phyloP scores from a whole-genome alignment of 2,329 filamentous ascomycete genomes.

The Sordariomycetes sp. region DNA sequence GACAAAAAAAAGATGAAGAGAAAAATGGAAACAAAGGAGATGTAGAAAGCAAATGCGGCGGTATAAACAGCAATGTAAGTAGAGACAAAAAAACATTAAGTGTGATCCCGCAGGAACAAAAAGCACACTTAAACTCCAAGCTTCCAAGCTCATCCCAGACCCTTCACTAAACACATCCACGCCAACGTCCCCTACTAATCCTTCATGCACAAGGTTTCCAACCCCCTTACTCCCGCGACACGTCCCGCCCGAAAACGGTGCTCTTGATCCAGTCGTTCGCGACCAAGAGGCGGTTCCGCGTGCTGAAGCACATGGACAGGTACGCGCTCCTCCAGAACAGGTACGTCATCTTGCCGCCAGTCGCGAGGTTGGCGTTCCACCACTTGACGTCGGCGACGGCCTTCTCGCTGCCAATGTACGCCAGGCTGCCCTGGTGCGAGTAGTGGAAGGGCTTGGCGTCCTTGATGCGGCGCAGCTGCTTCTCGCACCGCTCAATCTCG shows the following conservation, averaged over 20 bases:
- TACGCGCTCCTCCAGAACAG: constrained; percentile 98
- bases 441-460: constrained; percentile 97
- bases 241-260: constrained; percentile 90
- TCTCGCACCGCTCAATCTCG: constrained; percentile 79
- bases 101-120: no score
- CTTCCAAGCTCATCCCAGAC: not conserved
- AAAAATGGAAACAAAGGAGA: no score
- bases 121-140: not conserved
- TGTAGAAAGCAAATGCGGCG: no score
- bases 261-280: constrained; percentile 94
- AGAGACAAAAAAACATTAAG: no score
- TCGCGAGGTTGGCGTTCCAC: constrained; percentile 93
- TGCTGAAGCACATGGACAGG: constrained; percentile 99
- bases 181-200: no score
- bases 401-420: constrained; percentile 97
- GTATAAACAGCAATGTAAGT: no score
- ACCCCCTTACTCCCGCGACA: constrained; percentile 58
- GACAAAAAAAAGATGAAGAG: no score
- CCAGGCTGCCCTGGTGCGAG: constrained; percentile 90
- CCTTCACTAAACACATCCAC: not conserved
- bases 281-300: constrained; percentile 92
- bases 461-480: constrained; percentile 77
- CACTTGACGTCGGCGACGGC: constrained; percentile 95
- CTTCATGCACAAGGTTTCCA: not conserved
- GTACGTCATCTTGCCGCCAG: constrained; percentile 87